Percentiles rank a stretch among this genome's conserved stretches.
Conservation (phyloP, 2,329 filamentous ascomycete genomes). For the Aureobasidium melanogenum region DNA sequence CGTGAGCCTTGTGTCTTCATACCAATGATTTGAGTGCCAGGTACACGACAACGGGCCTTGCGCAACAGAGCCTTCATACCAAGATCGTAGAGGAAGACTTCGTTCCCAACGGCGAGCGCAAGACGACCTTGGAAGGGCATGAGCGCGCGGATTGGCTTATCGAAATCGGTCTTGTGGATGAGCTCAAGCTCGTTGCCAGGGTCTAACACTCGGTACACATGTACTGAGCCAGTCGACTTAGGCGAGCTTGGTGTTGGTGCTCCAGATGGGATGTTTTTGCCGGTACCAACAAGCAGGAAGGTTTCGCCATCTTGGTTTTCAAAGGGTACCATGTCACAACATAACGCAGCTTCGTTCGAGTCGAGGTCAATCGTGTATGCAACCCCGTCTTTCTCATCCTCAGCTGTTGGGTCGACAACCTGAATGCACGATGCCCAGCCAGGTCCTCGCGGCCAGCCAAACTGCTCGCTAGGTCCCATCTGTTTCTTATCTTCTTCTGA, state of each 20-base stretch:
- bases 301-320: constrained; percentile 79
- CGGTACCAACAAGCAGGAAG: constrained; percentile 90
- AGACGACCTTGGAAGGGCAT: constrained; percentile 88
- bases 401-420: constrained; percentile 69
- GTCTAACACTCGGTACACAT: constrained; percentile 84
- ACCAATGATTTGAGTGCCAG: constrained; percentile 62
- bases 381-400: constrained; percentile 38
- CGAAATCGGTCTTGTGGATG: constrained; percentile 90
- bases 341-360: constrained; percentile 87
- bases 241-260: constrained; percentile 14
- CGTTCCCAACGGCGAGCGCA: constrained; percentile 73
- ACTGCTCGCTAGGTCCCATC: constrained; percentile 67
- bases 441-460: constrained; percentile 76
- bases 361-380: constrained; percentile 72
- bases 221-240: constrained; percentile 59
- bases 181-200: constrained; percentile 85
- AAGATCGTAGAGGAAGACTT: constrained; percentile 81
- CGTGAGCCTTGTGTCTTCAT: constrained; percentile 85
- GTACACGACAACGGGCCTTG: constrained; percentile 50
- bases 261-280: constrained; percentile 61
- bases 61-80: constrained; percentile 87
- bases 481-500: constrained; percentile 56
- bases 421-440: constrained; percentile 96
- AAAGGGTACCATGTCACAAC: constrained; percentile 75
- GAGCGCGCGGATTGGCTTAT: constrained; percentile 81